A percentile compares a stretch with the other conserved stretches of the same genome.
phyloP scores from a whole-genome alignment of 768 basidiomycete species.

The Candolleomyces eurysporus region DNA sequence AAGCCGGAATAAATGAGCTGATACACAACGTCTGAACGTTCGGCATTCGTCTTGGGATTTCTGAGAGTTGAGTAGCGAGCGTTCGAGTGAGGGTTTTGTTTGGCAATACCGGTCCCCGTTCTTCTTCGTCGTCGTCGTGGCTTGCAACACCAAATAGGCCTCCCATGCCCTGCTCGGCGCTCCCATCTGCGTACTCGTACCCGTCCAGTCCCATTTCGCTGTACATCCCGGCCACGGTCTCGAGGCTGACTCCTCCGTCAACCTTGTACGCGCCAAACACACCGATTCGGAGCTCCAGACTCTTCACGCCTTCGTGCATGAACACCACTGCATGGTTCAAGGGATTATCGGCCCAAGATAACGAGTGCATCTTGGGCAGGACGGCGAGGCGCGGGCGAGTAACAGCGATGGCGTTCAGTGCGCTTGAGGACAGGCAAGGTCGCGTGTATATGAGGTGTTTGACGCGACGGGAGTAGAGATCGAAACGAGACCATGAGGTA shows the following conservation, averaged over 20 bases:
- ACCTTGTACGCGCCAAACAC: background rate
- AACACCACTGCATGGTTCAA: conserved; percentile 10
- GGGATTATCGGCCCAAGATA: conserved; percentile 11
- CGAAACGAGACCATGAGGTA: conserved; percentile 18
- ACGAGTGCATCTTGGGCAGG: conserved; percentile 9
- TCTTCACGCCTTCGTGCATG: conserved; percentile 11
- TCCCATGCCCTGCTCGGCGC: background rate
- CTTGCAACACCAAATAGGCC: background rate
- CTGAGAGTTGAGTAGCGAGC: conserved; percentile 3
- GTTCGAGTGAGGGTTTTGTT: background rate
- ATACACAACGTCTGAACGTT: conserved; percentile 6
- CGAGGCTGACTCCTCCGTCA: background rate
- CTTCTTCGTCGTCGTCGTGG: no score
- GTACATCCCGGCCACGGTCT: background rate
- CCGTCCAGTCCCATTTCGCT: background rate
- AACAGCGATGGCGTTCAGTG: conserved; percentile 6
- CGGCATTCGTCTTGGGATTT: conserved; percentile 12
- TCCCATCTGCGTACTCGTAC: background rate
- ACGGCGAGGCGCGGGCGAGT: conserved; percentile 9
- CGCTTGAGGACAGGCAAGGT: background rate
- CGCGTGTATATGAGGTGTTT: conserved; percentile 19
- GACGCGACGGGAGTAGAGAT: conserved; percentile 19
- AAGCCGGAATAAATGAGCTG: conserved; percentile 7
- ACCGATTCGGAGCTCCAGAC: conserved; percentile 6
- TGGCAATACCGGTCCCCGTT: background rate